Conservation (phyloP, 1,284 basidiomycete species). For the Leccinum subrobustum region DNA sequence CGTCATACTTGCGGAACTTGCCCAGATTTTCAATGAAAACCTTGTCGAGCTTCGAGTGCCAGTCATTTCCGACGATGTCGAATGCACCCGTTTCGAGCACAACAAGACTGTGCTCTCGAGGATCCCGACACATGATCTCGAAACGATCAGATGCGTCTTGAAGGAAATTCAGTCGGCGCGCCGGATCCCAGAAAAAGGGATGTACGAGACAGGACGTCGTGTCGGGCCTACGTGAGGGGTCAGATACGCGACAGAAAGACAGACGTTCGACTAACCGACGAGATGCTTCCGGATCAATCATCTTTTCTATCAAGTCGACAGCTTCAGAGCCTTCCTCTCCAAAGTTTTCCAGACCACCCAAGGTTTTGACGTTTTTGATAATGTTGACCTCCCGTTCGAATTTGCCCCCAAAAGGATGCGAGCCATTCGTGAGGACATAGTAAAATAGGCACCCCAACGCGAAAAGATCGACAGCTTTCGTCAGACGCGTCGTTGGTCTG, state of each 20-base stretch:
- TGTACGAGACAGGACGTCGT: slow-evolving; percentile 86
- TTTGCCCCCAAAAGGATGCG: slow-evolving; percentile 88
- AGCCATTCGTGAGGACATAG: slow-evolving; percentile 84
- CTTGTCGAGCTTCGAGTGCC: slow-evolving; percentile 85
- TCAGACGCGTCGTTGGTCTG: slow-evolving; percentile 61
- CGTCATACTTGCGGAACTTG: slow-evolving; percentile 97
- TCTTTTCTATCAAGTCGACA: slow-evolving; percentile 69
- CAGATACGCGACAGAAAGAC: neutral
- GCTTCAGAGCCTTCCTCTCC: slow-evolving; percentile 93
- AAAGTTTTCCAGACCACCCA: slow-evolving; percentile 72
- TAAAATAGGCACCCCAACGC: slow-evolving; percentile 92
- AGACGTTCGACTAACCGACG: slow-evolving; percentile 52
- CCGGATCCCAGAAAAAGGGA: slow-evolving; percentile 96
- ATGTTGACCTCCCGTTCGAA: slow-evolving; percentile 94
- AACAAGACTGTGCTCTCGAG: slow-evolving; percentile 75
- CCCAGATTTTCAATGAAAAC: slow-evolving; percentile 92
- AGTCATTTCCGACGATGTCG: slow-evolving; percentile 81
- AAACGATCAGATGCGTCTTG: slow-evolving; percentile 98
- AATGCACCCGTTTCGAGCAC: slow-evolving; percentile 72
- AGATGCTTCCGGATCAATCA: slow-evolving; percentile 76
- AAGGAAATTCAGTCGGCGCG: slow-evolving; percentile 85
- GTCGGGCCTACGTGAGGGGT: slow-evolving; percentile 63
- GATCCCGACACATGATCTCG: slow-evolving; percentile 95
- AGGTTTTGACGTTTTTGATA: slow-evolving; percentile 70
- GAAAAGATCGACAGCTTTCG: slow-evolving; percentile 93